These are phyloP conservation scores for Vigna trinervia DNA, from an alignment of 306 rosid species.

Conservation along the genomic window DNA sequence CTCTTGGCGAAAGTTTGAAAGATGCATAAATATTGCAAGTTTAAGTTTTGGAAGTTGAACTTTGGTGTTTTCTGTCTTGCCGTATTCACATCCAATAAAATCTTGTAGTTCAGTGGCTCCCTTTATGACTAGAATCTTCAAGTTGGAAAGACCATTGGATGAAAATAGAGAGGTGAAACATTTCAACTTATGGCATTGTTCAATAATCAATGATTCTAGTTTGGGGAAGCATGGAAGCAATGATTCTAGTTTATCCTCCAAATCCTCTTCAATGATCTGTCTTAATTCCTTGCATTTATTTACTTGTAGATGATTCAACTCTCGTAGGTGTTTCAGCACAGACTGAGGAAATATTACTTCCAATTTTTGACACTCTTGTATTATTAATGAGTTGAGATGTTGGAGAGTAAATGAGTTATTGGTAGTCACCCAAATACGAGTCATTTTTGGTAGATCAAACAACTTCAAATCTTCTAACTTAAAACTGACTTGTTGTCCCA, in stretches of 20 bases:
- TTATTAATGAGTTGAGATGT: not conserved
- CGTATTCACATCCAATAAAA: not conserved
- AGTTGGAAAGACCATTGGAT: not conserved
- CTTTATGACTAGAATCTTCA: not conserved
- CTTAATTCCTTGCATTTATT: constrained; percentile 20
- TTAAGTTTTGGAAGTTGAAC: constrained; percentile 31
- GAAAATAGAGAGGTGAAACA: not conserved
- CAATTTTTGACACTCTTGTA: not conserved
- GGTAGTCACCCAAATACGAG: not conserved
- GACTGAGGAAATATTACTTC: constrained; percentile 32
- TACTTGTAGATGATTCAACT: not conserved
- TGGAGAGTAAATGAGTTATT: not conserved
- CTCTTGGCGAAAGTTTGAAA: constrained; percentile 27
- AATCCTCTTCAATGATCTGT: not conserved
- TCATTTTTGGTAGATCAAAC: fast-evolving
- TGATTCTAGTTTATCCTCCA: not conserved
- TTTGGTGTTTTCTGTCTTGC: not conserved
- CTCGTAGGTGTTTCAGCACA: constrained; percentile 25
- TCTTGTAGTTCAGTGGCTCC: not conserved
- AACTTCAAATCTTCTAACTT: not conserved
- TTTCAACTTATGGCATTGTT: constrained; percentile 9
- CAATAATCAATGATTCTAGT: not conserved
- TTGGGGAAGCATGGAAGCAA: not conserved
- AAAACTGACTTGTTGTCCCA: not conserved
- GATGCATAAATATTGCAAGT: not conserved